Base-by-base conservation (phyloP, 2,329 filamentous ascomycete genomes). In the Microthyrium microscopicum region DNA sequence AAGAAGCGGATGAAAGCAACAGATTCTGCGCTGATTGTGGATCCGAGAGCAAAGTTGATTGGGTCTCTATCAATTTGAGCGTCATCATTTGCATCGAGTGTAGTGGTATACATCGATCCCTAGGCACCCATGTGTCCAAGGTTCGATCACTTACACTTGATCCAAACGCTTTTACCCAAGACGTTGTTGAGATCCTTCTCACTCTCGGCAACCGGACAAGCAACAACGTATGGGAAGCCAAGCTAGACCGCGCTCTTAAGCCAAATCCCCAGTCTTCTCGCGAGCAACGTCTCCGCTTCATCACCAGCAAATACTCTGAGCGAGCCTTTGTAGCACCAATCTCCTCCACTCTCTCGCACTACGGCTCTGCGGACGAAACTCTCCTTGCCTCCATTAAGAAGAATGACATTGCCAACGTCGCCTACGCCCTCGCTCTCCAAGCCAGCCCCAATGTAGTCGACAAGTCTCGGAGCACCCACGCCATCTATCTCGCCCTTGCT, bases 41-140 rank as follows among this genome's bases (percentile, higher is more conserved):
- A 8, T 91, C 84, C 5, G 77, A 79, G 21, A 71, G 75, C 48
- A 95, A 94, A 59, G 85, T 93, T 16, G 89, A 98, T 55, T 98
- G 89, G 89, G 89, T 95, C 19, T 95, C 89, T 0, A 93, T 98
- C 57, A 98, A 98, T 47, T 66, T 98, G 4, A 89, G 82, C 29
- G 93, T 98, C 39, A 77, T 98, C 34, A 68, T 98, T 15, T 98
- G 89, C 58, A 94, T 94, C 51, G 87, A 98, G 55, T 98, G 89
- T 57, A 93, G 85, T 51, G 89, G 89, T 41, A 94, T 98, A 40
- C 89, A 98, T 55, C 75, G 89, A 26, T 95, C 87, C 1, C 67
- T 98, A 3, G 89, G 89, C 9, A 98, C 89, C 2, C 89, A 98
- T 54, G 94, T 98, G 49, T 93, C 84, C 55, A 98, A 98, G 59